phyloP scores from a whole-genome alignment of 129 eudicot genomes.

The Daucus carota region DH1_v3.0 NC_030381.2:35019001-35019500 shows the following conservation, averaged over 20 bases:
- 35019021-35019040: too few relatives aligned
- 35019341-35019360: constrained; percentile 1
- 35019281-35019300: not conserved
- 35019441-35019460: not conserved
- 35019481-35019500: not conserved
- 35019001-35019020: too few relatives aligned
- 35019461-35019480: not conserved
- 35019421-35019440: not conserved
- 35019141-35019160: not conserved
- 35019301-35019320: not conserved
- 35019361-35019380: not conserved
- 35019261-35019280: not conserved
- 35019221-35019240: not conserved
- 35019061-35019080: not conserved
- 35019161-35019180: not conserved
- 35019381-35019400: not conserved
- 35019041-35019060: not conserved
- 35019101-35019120: not conserved
- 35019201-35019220: not conserved
- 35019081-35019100: too few relatives aligned
- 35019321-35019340: constrained; percentile 6
- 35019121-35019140: not conserved
- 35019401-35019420: not conserved
- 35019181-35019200: not conserved
- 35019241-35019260: not conserved